A percentile compares a stretch with the other conserved stretches of the same genome.
These are phyloP conservation scores for Cichorium intybus DNA, from an alignment of 140 eudicot species.

Conservation along the genomic window DNA sequence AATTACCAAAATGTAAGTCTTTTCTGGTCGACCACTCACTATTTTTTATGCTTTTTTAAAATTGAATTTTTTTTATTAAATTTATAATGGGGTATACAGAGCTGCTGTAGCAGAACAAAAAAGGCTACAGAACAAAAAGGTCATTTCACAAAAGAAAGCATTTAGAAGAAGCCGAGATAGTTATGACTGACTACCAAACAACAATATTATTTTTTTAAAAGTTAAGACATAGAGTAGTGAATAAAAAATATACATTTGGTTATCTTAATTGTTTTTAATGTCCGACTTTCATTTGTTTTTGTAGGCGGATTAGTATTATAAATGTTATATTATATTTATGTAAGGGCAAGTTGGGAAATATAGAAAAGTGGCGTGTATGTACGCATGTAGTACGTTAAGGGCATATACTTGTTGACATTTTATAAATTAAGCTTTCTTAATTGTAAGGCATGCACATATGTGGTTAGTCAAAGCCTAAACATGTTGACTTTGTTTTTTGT, in stretches of 20 bases:
- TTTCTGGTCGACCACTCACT: neutral
- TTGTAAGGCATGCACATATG: neutral
- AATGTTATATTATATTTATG: neutral
- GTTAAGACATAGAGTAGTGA: neutral
- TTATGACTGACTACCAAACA: slow-evolving; percentile 43
- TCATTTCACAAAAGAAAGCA: slow-evolving; percentile 72
- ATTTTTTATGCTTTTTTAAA: neutral
- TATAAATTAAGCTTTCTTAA: neutral
- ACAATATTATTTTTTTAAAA: neutral
- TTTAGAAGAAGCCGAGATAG: slow-evolving; percentile 75
- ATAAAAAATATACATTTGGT: no score
- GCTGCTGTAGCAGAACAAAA: slow-evolving; percentile 67
- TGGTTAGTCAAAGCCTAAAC: neutral
- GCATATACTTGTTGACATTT: neutral
- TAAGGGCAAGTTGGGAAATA: neutral
- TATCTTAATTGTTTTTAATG: no score
- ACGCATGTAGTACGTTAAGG: neutral
- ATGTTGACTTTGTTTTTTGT: neutral
- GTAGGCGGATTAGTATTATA: neutral
- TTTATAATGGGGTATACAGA: slow-evolving; percentile 24
- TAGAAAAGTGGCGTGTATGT: neutral
- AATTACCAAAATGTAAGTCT: slow-evolving; percentile 63
- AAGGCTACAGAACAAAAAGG: slow-evolving; percentile 73
- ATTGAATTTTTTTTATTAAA: neutral
- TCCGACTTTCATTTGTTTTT: slow-evolving; percentile 4